Evolutionary conservation across 176 grass and related monocot species (phyloP), one percentile per base, ranked within the genome.

Genomic region (Triticum timopheevii): DNA sequence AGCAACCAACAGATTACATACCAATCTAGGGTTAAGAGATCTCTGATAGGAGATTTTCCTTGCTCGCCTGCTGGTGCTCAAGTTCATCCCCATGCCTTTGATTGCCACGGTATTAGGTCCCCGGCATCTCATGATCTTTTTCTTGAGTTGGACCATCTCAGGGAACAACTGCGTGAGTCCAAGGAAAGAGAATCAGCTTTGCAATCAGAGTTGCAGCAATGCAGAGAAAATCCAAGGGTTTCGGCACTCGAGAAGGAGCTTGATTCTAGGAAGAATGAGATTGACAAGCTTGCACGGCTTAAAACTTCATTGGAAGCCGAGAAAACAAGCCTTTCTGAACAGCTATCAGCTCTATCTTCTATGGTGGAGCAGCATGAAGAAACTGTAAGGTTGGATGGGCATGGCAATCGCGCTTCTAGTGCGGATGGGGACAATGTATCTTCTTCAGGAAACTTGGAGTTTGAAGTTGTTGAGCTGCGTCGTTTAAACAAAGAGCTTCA

Each of bases 401-500:
- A 90, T 82, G 87, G 84, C 17, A 85, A 73, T 61, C 22, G 39
- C 65, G 27, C 58, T 62, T 15, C 74, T 86, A 63, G 12, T 71
- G 54, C 44, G 39, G 38, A 87, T 80, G 84, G 65, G 33, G 49
- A 73, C 77, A 87, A 68, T 69, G 76, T 62, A 67, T 72, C 59
- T 90, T 92, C 91, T 78, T 87, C 90, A 36, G 92, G 82, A 58
- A 94, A 88, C 69, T 90, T 94, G 82, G 97, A 99, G 72, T 77
- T 96, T 47, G 90, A 99, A 86, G 94, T 96, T 83, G 83, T 96
- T 79, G 89, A 99, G 88, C 58, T 99, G 50, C 94, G 92, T 11
- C 85, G 92, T 23, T 87, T 99, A 73, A 99, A 96, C 82, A 99
- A 99, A 73, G 97, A 99, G 61, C 90, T 99, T 66, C 97, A 99